Conservation (phyloP, 2,329 filamentous ascomycete genomes). For the Apiospora phragmitis region DNA sequence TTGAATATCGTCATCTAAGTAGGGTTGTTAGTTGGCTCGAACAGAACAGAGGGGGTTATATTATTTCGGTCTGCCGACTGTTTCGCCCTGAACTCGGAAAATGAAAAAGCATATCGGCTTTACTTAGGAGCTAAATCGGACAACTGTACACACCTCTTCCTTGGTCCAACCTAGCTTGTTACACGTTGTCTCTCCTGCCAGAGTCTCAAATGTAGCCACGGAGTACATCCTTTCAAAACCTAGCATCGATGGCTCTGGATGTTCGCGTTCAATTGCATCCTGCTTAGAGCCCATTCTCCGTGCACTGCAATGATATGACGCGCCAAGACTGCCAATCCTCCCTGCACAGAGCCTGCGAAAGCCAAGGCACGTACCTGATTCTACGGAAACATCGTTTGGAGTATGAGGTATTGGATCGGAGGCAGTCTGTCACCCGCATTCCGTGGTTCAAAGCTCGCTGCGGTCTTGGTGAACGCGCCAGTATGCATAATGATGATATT, state of each 20-base stretch:
- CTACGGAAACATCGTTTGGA: background rate
- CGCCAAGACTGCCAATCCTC: background rate
- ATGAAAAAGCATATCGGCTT: constrained; percentile 1
- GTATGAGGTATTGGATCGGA: background rate
- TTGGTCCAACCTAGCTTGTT: constrained; percentile 4
- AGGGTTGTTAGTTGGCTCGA: background rate
- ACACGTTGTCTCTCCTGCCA: constrained; percentile 1
- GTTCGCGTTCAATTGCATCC: background rate
- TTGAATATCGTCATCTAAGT: background rate
- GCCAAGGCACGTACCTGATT: background rate
- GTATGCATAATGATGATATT: background rate
- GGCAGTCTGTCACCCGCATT: background rate
- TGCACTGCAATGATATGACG: background rate
- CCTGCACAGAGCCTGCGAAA: background rate
- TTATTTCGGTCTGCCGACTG: background rate
- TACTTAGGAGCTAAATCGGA: constrained; percentile 7
- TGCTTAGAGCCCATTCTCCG: background rate
- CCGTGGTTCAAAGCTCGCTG: background rate
- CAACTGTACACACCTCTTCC: background rate
- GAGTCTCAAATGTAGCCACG: constrained; percentile 3
- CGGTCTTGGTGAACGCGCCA: background rate
- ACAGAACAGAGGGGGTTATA: background rate
- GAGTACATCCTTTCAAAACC: background rate
- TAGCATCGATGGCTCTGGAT: background rate
- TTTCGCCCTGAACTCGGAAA: constrained; percentile 5